A percentile compares a stretch with the other conserved stretches of the same genome.
Conservation (phyloP, 306 rosid species). For the Aeschynomene evenia region DNA sequence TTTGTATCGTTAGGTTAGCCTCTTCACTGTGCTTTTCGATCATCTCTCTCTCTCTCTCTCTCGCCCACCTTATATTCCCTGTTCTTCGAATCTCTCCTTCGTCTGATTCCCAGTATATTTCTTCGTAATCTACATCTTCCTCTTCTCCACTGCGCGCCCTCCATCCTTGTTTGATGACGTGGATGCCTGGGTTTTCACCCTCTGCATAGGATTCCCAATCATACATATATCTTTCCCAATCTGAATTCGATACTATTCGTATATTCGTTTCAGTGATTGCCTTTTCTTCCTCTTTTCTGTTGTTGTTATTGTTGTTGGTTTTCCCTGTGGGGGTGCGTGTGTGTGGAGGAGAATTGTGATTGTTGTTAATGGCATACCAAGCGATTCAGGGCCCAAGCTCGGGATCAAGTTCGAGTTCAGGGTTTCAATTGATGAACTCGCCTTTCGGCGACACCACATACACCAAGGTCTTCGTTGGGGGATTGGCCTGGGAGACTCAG, state of each 20-base stretch:
- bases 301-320: neutral
- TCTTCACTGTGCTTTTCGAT: slow-evolving; percentile 28
- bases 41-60: neutral
- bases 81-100: slow-evolving; percentile 30
- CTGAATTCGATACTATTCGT: neutral
- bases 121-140: slow-evolving; percentile 33
- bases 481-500: slow-evolving; percentile 97
- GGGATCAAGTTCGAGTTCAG: slow-evolving; percentile 88
- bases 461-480: slow-evolving; percentile 95
- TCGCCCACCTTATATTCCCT: slow-evolving; percentile 6
- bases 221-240: neutral
- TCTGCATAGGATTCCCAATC: slow-evolving; percentile 14
- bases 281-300: neutral
- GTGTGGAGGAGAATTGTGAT: slow-evolving; percentile 16
- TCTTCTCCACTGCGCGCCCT: slow-evolving; percentile 6
- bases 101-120: slow-evolving; percentile 46
- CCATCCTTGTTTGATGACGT: slow-evolving; percentile 21
- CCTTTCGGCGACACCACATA: slow-evolving; percentile 94
- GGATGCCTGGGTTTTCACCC: neutral
- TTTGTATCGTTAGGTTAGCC: slow-evolving; percentile 25
- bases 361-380: slow-evolving; percentile 72
- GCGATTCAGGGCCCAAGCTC: slow-evolving; percentile 68
- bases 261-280: slow-evolving; percentile 14
- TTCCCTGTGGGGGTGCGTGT: neutral
- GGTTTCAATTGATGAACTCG: slow-evolving; percentile 64